Evolutionary conservation across 192 early-diverging fungal genomes (phyloP).

Genomic region (Jimgerdemannia lactiflua): DNA sequence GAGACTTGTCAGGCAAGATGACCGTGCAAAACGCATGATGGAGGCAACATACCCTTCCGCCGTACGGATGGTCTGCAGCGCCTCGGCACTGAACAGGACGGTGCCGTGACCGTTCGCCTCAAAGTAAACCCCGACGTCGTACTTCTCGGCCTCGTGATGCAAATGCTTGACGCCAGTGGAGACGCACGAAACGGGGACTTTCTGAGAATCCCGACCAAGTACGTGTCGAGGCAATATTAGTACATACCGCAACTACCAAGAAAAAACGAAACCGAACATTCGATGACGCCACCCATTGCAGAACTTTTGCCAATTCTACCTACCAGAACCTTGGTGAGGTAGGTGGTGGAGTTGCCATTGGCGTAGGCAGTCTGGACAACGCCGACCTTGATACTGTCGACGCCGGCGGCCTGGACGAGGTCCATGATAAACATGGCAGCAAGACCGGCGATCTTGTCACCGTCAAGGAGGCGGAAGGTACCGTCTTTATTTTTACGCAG

Average conservation of each 20-base stretch:
- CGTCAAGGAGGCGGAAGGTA: slow-evolving; percentile 91
- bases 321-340: slow-evolving; percentile 86
- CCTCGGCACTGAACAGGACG: slow-evolving; percentile 85
- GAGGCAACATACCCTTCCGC: slow-evolving; percentile 50
- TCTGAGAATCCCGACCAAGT: slow-evolving; percentile 30
- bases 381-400: slow-evolving; percentile 81
- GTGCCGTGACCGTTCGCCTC: slow-evolving; percentile 99
- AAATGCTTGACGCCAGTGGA: slow-evolving; percentile 99
- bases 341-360: slow-evolving; percentile 94
- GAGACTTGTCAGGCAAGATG: neutral
- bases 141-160: slow-evolving; percentile 97
- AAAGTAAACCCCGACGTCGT: slow-evolving; percentile 99
- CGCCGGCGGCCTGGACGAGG: slow-evolving; percentile 74
- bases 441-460: slow-evolving; percentile 98
- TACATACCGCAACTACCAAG: slow-evolving; percentile 4
- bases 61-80: slow-evolving; percentile 72
- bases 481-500: slow-evolving; percentile 37
- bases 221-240: neutral
- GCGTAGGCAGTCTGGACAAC: slow-evolving; percentile 99
- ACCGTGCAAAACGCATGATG: neutral
- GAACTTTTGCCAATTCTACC: slow-evolving; percentile 6
- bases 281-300: neutral
- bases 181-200: slow-evolving; percentile 94
- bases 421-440: slow-evolving; percentile 94
- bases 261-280: neutral